Evolutionary conservation across 208 protist species (phyloP), one percentile per base, ranked within the genome.

Genomic region (Chromosphaera perkinsii): DNA sequence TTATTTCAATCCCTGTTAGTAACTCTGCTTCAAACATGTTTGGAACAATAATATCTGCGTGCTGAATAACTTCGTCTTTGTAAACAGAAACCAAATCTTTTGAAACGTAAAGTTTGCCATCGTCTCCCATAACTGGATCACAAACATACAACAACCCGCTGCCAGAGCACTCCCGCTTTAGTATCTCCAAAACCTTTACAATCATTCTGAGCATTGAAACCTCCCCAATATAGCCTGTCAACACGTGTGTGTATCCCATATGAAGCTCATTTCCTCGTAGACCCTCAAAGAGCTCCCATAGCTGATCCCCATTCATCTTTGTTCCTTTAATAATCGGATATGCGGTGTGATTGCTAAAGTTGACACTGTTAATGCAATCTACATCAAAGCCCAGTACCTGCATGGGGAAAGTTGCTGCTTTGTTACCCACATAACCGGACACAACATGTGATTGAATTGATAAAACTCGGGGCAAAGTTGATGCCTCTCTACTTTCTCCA

Each of bases 351-450:
- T 95, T 95, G 3, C 83, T 90, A 26, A 95, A 85, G 76, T 90
- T 90, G 1, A 95, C 90, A 3, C 85, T 88, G 81, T 95, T 95
- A 49, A 96, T 76, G 32, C 70, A 75, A 70, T 95, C 91, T 42
- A 93, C 88, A 33, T 96, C 91, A 57, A 93, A 89, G 24, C 91
- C 91, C 59, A 92, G 84, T 1, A 96, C 45, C 51, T 69, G 63
- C 39, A 96, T 77, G 1, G 90, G 88, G 63, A 94, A 92, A 9
- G 83, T 86, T 20, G 90, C 89, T 0, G 67, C 4, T 32, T 90
- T 91, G 81, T 96, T 96, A 51, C 92, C 92, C 4, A 95, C 91
- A 66, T 93, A 94, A 22, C 92, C 92, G 60, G 92, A 88, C 4
- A 92, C 91, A 9, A 95, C 91, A 75, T 94, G 91, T 0, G 82